phyloP scores from a whole-genome alignment of 1,284 basidiomycete species.

The Irpex sp. region DNA sequence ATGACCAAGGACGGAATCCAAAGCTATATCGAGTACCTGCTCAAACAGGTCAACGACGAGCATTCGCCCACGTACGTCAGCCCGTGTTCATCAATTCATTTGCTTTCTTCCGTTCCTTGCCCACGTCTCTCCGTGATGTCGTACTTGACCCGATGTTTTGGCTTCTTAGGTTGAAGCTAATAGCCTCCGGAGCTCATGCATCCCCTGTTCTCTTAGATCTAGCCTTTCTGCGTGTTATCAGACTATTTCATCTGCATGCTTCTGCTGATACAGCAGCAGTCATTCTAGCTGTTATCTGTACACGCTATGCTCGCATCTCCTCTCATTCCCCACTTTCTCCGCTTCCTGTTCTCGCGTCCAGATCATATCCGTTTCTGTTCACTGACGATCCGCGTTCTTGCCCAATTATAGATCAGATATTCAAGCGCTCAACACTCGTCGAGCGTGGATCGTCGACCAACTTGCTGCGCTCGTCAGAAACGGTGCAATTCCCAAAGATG shows the following conservation, averaged over 20 bases:
- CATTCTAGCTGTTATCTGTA: background rate
- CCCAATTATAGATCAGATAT: slow-evolving; percentile 39
- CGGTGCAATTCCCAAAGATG: slow-evolving; percentile 76
- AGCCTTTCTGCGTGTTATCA: background rate
- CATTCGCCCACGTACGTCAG: slow-evolving; percentile 17
- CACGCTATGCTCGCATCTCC: background rate
- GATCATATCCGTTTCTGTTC: slow-evolving; percentile 8
- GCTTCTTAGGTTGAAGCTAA: background rate
- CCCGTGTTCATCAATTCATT: background rate
- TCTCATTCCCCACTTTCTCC: background rate
- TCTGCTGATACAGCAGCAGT: background rate
- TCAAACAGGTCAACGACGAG: slow-evolving; percentile 57
- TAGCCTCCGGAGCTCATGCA: background rate
- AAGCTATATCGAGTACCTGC: slow-evolving; percentile 74
- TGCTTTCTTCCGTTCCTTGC: background rate
- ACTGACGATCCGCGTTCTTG: slow-evolving; percentile 2
- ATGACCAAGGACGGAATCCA: slow-evolving; percentile 78
- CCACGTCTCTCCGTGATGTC: background rate
- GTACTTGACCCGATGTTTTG: background rate
- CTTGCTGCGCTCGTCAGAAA: slow-evolving; percentile 78
- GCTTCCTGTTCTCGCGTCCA: slow-evolving; percentile 15
- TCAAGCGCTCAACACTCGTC: slow-evolving; percentile 47
- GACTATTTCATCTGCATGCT: background rate
- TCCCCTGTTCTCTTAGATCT: background rate
- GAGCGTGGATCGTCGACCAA: slow-evolving; percentile 89